phyloP scores from a whole-genome alignment of 768 basidiomycete species.

The Tulasnella sp. region DNA sequence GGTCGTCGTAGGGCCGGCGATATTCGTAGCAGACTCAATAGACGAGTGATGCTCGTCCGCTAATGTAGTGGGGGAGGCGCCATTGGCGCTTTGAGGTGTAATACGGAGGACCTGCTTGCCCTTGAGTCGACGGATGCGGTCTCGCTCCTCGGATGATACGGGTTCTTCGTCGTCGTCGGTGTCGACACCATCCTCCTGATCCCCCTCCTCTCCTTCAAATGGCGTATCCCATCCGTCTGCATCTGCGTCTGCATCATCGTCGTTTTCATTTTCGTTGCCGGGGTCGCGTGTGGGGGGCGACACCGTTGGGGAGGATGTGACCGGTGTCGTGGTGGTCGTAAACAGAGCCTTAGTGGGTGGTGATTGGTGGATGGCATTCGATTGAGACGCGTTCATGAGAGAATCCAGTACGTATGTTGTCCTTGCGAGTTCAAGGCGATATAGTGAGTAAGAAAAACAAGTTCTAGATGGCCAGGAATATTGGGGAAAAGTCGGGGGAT shows the following conservation, averaged over 20 bases:
- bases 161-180: constrained; percentile 1
- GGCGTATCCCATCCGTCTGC: constrained; percentile 29
- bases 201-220: constrained; percentile 17
- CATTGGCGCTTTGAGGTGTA: constrained; percentile 19
- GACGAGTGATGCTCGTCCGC: neutral
- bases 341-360: too few species aligned
- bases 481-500: too few species aligned
- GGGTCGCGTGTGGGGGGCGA: neutral
- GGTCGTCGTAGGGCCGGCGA: neutral
- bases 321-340: too few species aligned
- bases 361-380: too few species aligned
- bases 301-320: too few species aligned
- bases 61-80: neutral
- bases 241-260: constrained; percentile 27
- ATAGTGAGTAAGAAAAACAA: too few species aligned
- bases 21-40: neutral
- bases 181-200: neutral
- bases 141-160: constrained; percentile 23
- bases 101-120: constrained; percentile 3
- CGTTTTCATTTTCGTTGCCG: neutral
- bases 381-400: too few species aligned
- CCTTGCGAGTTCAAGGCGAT: too few species aligned
- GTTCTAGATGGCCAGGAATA: too few species aligned
- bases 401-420: too few species aligned
- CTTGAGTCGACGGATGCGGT: constrained; percentile 6